Base-by-base conservation (phyloP, 2,329 filamentous ascomycete genomes). In the Fusarium falciforme region DNA sequence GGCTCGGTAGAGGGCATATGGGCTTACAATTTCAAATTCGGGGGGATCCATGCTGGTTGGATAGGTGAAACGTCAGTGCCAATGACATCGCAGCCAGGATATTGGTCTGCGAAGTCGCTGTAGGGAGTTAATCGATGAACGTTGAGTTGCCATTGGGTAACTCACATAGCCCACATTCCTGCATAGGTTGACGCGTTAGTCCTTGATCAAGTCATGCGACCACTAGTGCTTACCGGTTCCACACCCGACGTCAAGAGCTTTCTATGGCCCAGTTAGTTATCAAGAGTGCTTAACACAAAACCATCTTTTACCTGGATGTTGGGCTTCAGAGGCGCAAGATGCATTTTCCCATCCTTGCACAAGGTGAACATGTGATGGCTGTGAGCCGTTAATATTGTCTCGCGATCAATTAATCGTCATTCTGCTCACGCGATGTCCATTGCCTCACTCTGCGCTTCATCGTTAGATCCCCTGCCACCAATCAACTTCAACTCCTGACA, bases 1-100 rank as follows among this genome's bases (percentile, higher is more conserved):
- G 25, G 2, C 11, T 2, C 4, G 4, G 0, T 2, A 16, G 0
- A 2, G 8, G 22, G 12, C 22, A 17, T 10, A 2, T 27, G 0
- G 14, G 0, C 72, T 36, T 68, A 76, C 66, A 81, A 81, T 71
- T 87, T 87, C 65, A 91, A 87, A 74, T 80, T 80, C 0, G 78
- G 76, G 0, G 78, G 78, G 0, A 91, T 85, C 81, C 88, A 88
- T 27, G 81, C 80, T 1, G 89, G 88, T 72, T 91, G 89, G 14
- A 90, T 89, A 1, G 89, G 88, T 14, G 86, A 89, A 10, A 90
- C 84, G 73, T 91, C 89, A 3, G 87, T 88, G 35, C 89, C 89
- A 47, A 84, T 82, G 1, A 80, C 87, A 82, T 78, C 82, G 60
- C 78, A 85, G 69, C 83, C 77, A 25, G 87, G 87, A 49, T 85